Percentiles rank a stretch among this genome's conserved stretches.
These are phyloP conservation scores for Clonostachys chloroleuca DNA, from an alignment of 2,329 filamentous ascomycete genomes.

Conservation along the genomic window DNA sequence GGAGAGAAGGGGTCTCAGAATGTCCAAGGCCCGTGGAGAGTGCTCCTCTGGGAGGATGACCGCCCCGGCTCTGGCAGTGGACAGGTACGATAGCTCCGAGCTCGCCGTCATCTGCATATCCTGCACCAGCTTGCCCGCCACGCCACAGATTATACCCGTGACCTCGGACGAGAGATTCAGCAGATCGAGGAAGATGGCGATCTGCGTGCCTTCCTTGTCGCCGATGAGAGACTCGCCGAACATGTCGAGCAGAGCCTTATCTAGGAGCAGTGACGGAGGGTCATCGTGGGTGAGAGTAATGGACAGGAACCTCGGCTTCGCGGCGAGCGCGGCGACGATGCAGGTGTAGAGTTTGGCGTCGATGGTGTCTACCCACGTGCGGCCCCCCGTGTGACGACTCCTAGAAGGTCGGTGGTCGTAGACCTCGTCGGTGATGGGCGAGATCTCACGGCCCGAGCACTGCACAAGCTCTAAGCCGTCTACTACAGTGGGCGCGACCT, in stretches of 20 bases:
- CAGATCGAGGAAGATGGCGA: slow-evolving; percentile 87
- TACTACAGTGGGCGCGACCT: slow-evolving; percentile 70
- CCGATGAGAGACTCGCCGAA: slow-evolving; percentile 75
- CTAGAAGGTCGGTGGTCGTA: slow-evolving; percentile 25
- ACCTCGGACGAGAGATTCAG: slow-evolving; percentile 77
- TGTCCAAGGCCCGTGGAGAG: slow-evolving; percentile 67
- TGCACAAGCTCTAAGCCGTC: slow-evolving; percentile 69
- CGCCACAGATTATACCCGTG: slow-evolving; percentile 91
- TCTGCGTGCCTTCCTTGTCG: slow-evolving; percentile 64
- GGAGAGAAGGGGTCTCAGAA: slow-evolving; percentile 51
- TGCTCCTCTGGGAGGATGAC: slow-evolving; percentile 80
- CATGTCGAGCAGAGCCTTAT: slow-evolving; percentile 60
- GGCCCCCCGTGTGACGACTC: slow-evolving; percentile 29
- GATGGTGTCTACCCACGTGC: slow-evolving; percentile 53
- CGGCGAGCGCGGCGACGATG: slow-evolving; percentile 55
- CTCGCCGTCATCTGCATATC: slow-evolving; percentile 54
- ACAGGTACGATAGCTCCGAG: slow-evolving; percentile 85
- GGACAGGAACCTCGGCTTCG: slow-evolving; percentile 67
- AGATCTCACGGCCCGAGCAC: slow-evolving; percentile 64
- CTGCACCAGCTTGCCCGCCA: slow-evolving; percentile 76
- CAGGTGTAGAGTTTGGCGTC: slow-evolving; percentile 61
- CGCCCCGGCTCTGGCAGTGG: slow-evolving; percentile 81
- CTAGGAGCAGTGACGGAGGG: slow-evolving; percentile 68
- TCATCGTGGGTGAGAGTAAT: slow-evolving; percentile 70
- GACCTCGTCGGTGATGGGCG: slow-evolving; percentile 29